Evolutionary conservation across 139 green algal genomes (phyloP).

Genomic region (Asterochloris sp.): DNA sequence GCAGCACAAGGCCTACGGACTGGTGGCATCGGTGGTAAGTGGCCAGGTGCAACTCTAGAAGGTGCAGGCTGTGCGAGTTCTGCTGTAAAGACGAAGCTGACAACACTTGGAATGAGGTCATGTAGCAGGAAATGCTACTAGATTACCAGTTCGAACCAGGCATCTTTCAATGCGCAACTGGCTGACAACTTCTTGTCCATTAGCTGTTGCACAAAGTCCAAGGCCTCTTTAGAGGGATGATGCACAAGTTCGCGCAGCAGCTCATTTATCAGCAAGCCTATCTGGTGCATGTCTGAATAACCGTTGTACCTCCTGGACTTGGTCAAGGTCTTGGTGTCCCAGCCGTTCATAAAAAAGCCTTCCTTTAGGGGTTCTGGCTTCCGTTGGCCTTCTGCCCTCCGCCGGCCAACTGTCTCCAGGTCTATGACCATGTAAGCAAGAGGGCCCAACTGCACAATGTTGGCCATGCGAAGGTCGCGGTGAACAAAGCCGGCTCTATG

Average conservation of each 20-base stretch:
- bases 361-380: background rate
- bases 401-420: background rate
- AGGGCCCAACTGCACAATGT: constrained; percentile 3
- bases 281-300: constrained; percentile 1
- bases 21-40: no score
- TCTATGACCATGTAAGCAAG: constrained; percentile 8
- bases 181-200: background rate
- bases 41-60: no score
- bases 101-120: no score
- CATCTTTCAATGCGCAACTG: background rate
- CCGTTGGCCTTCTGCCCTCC: no score
- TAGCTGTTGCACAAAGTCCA: constrained; percentile 2
- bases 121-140: no score
- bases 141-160: no score
- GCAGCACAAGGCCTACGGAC: no score
- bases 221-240: background rate
- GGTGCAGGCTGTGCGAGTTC: no score
- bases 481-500: background rate
- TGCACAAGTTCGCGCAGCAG: background rate
- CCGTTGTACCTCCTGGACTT: background rate
- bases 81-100: no score
- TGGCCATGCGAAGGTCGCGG: constrained; percentile 5
- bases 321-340: background rate
- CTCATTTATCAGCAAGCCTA: constrained; percentile 1
- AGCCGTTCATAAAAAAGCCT: background rate